These are phyloP conservation scores for Luffa acutangula DNA, from an alignment of 306 rosid genomes.

Conservation along the genomic window DNA sequence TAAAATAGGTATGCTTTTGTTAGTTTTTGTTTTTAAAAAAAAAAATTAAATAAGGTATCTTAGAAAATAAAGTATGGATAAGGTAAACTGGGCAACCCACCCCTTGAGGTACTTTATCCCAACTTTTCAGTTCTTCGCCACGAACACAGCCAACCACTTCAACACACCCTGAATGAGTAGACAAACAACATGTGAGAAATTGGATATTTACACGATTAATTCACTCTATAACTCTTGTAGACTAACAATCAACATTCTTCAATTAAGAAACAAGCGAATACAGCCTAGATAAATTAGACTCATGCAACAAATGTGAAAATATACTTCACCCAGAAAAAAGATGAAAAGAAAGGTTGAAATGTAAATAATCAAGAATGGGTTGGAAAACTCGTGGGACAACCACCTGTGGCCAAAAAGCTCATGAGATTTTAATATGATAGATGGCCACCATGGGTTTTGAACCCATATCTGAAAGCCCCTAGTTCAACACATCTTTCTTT, in stretches of 20 bases:
- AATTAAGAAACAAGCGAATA: not conserved
- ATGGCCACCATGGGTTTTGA: not conserved
- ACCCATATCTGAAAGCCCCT: too few relatives aligned
- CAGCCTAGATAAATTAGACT: not conserved
- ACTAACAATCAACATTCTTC: not conserved
- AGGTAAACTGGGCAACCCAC: conserved; percentile 20
- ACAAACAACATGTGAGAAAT: not conserved
- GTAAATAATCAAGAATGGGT: not conserved
- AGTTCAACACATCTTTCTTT: too few relatives aligned
- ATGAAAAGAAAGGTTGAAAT: not conserved
- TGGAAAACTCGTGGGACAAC: too few relatives aligned
- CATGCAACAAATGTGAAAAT: not conserved
- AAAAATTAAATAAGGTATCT: not conserved
- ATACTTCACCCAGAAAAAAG: not conserved
- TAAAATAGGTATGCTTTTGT: conserved; percentile 9
- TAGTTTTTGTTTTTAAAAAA: not conserved
- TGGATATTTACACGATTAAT: not conserved
- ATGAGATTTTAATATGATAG: not conserved
- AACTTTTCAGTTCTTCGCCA: conserved; percentile 56
- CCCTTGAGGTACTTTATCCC: conserved; percentile 90
- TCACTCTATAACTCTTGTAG: not conserved
- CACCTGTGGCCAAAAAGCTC: too few relatives aligned
- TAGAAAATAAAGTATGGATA: not conserved
- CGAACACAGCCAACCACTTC: conserved; percentile 82
- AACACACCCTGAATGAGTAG: conserved; percentile 46